Evolutionary conservation across 2,329 filamentous ascomycete species (phyloP).

Genomic region (Apiospora hydei): DNA sequence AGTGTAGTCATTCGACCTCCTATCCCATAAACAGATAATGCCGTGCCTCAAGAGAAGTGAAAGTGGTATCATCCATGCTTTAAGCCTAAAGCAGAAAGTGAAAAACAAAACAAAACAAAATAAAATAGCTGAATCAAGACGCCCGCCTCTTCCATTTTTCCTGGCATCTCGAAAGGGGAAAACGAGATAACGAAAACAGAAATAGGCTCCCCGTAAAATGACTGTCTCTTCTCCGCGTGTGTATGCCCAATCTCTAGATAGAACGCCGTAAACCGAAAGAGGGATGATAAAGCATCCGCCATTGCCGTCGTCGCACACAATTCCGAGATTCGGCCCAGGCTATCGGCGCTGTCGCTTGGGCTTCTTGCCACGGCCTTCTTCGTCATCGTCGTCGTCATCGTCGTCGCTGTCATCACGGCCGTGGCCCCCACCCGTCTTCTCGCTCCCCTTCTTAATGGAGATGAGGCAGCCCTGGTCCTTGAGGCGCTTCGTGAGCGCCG

Average conservation of each 20-base stretch:
- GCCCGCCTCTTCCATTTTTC: constrained; percentile 6
- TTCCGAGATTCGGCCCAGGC: too few relatives aligned
- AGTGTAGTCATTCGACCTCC: neutral
- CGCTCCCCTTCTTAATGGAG: constrained; percentile 86
- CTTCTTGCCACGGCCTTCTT: constrained; percentile 28
- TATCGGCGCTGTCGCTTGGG: constrained; percentile 18
- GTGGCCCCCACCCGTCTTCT: constrained; percentile 55
- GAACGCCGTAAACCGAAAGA: constrained; percentile 8
- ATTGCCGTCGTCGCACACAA: neutral
- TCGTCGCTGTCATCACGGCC: constrained; percentile 53
- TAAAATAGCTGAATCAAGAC: neutral
- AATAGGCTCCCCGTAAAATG: neutral
- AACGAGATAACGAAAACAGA: neutral
- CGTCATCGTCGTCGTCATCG: constrained; percentile 51
- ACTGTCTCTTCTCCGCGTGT: constrained; percentile 10
- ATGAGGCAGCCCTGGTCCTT: constrained; percentile 85
- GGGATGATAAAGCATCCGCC: neutral
- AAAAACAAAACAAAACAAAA: neutral
- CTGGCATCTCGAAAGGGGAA: constrained; percentile 3
- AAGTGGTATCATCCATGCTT: constrained; percentile 20
- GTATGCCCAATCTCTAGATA: constrained; percentile 18
- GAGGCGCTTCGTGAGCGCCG: constrained; percentile 73
- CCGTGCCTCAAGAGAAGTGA: constrained; percentile 4
- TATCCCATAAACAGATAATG: constrained; percentile 19
- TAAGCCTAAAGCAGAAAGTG: constrained; percentile 9